Base-by-base conservation (phyloP, 495 filamentous ascomycete species). In the Hypomontagnella monticulosa region DNA sequence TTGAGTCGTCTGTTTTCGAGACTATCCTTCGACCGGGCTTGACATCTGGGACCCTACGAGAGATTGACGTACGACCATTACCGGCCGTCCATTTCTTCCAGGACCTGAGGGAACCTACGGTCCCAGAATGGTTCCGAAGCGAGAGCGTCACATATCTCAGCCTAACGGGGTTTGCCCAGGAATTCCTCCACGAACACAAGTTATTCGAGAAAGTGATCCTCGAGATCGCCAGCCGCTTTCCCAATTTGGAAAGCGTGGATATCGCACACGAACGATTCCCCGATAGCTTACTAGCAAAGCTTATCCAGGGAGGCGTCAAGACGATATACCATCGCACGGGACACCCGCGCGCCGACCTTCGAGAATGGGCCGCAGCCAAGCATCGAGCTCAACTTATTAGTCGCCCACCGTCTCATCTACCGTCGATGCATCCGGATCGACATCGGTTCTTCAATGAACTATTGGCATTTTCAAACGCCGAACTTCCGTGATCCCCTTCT, bases 21-120 rank as follows among this genome's bases (percentile, higher is more conserved):
- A 15, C 8, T 1, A 49, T 66, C 10, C 53, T 72, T 9, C 57
- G 60, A 8, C 66, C 71, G 10, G 42, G 69, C 8, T 41, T 74
- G 19, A 69, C 70, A 41, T 74, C 71, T 0, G 71, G 71, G 1
- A 53, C 63, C 1, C 53, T 74, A 7, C 50, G 41, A 46, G 63
- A 69, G 36, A 15, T 74, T 12, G 66, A 71, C 9, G 12, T 70
- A 11, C 37, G 49, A 42, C 57, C 57, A 8, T 42, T 74, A n/a
- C 66, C 66, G 3, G 6, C 14, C 3, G 3, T 4, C 4, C n/a
- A 12, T 2, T 36, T 59, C 41, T 36, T 53, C 32, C 9, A 55
- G 12, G 37, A 18, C 7, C 32, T 38, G 14, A 40, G 27, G 0
- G 10, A 6, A 19, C 10, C 37, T 27, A 34, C 15, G 33, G 11